Conservation (phyloP, 2,329 filamentous ascomycete genomes). For the Neoarthrinium moseri region DNA sequence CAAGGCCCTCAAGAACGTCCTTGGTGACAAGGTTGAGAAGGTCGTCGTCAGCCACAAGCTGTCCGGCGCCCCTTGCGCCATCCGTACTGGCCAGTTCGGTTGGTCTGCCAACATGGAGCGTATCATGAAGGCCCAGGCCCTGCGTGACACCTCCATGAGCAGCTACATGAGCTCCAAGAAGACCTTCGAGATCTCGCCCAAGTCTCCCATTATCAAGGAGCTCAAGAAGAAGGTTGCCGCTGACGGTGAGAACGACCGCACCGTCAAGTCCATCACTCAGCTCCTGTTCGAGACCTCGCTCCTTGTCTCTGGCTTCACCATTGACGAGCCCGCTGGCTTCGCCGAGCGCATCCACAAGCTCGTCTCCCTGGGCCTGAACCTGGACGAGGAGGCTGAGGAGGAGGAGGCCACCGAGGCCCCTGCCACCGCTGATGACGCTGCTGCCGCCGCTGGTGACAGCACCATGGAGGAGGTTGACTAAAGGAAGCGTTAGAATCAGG, state of each 20-base stretch:
- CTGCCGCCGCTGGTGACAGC: constrained; percentile 75
- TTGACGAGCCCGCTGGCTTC: constrained; percentile 96
- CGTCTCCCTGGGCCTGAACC: constrained; percentile 94
- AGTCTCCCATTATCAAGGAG: constrained; percentile 96
- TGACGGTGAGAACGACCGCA: constrained; percentile 97
- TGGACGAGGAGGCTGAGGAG: constrained; percentile 88
- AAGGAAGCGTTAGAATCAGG: constrained; percentile 28
- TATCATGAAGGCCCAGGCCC: constrained; percentile 99
- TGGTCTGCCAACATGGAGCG: constrained; percentile 99
- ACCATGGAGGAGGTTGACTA: constrained; percentile 99
- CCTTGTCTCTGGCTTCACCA: constrained; percentile 98
- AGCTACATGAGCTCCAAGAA: constrained; percentile 99
- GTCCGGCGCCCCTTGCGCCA: constrained; percentile 89
- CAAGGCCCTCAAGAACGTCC: constrained; percentile 98
- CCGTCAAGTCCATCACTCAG: constrained; percentile 98
- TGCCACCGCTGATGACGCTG: constrained; percentile 53
- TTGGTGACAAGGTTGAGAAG: constrained; percentile 99
- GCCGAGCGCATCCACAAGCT: constrained; percentile 99
- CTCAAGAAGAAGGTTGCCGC: constrained; percentile 98
- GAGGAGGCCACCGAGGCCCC: constrained; percentile 51
- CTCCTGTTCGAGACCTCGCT: constrained; percentile 98
- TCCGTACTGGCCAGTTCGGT: constrained; percentile 98
- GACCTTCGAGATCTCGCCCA: constrained; percentile 99
- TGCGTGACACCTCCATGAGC: constrained; percentile 99
- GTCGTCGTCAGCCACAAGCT: constrained; percentile 99